phyloP scores from a whole-genome alignment of 805 yeast genomes.

The Metschnikowia rubicola region DNA sequence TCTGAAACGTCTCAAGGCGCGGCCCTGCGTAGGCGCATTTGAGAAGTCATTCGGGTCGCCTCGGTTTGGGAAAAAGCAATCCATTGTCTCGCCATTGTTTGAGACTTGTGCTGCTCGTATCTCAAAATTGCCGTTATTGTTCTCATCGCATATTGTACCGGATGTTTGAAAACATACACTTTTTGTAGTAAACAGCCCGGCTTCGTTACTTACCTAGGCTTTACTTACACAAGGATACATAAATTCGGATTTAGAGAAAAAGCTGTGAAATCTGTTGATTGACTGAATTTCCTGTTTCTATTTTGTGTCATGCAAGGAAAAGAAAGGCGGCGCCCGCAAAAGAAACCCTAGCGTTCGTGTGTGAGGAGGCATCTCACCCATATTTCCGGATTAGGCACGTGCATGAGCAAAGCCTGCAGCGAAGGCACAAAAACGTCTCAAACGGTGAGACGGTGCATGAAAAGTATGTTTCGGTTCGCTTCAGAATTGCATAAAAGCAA shows the following conservation, averaged over 20 bases:
- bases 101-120: no score
- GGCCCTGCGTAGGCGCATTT: neutral
- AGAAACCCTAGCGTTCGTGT: neutral
- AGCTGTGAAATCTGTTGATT: no score
- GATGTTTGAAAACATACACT: no score
- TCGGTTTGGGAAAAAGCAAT: neutral
- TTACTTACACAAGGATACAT: no score
- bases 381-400: slow-evolving; percentile 3
- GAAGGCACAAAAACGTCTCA: slow-evolving; percentile 2
- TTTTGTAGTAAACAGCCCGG: no score
- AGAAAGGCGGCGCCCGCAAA: no score
- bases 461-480: slow-evolving; percentile 1
- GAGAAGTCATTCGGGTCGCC: neutral
- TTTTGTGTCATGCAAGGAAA: no score
- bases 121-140: no score
- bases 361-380: neutral
- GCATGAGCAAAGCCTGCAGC: slow-evolving; percentile 1
- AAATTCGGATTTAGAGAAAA: no score
- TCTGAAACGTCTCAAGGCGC: neutral
- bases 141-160: no score
- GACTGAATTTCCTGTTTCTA: no score
- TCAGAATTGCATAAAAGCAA: neutral
- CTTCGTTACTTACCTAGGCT: no score
- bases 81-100: neutral
- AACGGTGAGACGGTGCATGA: neutral